Evolutionary conservation across 2,329 filamentous ascomycete species (phyloP), one percentile per base, ranked within the genome.

Genomic region (Beauveria sp.): DNA sequence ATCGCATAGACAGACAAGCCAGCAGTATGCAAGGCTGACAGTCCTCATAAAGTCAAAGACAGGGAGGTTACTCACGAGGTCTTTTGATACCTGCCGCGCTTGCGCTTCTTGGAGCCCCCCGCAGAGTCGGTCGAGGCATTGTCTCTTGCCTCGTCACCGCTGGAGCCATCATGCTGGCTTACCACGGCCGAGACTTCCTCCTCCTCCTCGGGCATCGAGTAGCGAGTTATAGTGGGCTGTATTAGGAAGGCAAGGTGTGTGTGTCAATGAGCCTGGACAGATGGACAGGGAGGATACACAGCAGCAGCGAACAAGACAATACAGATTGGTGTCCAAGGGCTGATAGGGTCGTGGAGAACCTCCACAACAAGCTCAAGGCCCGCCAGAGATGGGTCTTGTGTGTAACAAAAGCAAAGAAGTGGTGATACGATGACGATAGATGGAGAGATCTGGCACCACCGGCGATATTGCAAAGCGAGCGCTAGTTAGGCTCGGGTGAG

Each of bases 81-180:
- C 71, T 77, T 77, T 61, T 75, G 73, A 63, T 77, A 71, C 63
- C 73, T 74, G 65, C 72, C 67, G 64, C 73, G 72, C 68, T 75
- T 76, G 50, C 75, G 70, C 65, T 77, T 77, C 66, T 71, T 74
- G 62, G 64, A 63, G 26, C 63, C 60, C 12, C 67, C 66, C 16
- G 63, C 65, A 58, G 69, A 70, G 45, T 66, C 66, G 1, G 63
- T 65, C 24, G 65, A 62, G 46, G 66, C 68, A 50, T 72, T 68
- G 69, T 70, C 28, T 76, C 75, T 62, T 3, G 69, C 70, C 24
- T 76, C 75, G 34, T 75, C 74, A 62, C 64, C 71, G 63, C 74
- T 75, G 45, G 73, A 75, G 63, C 66, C 71, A 52, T 66, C 71
- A n/a, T 59, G 59, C 49, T 63, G 60, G 52, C 57, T 64, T 9